Base-by-base conservation (phyloP, 2,329 filamentous ascomycete species). In the Microsporum audouinii region DNA sequence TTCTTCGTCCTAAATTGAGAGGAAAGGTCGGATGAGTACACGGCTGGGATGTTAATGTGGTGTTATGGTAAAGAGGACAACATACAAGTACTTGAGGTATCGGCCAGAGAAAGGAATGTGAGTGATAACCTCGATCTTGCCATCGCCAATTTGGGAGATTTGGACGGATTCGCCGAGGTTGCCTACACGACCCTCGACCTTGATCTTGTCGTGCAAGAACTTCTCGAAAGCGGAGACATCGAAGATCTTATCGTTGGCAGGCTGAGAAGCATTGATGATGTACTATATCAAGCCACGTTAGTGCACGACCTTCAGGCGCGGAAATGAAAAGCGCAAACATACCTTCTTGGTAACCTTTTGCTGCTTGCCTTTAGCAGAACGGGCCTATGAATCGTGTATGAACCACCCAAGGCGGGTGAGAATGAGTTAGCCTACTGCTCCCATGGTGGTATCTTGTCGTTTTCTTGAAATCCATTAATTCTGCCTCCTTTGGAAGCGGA, bases 131-230 rank as follows among this genome's bases (percentile, higher is more conserved):
- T 97, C 91, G 76, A 99, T 88, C 87, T 96, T 96, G 80, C 92
- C 94, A 74, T 96, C 94, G 70, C 89, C 91, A 73, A 86, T 80
- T 84, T 95, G 89, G 75, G 85, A 86, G 83, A 99, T 94, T 76
- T 85, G 82, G 75, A 99, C 86, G 77, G 83, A 85, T 75, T 97
- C 94, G 77, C 94, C 94, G 71, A 99, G 88, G 87, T 99, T 97
- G 73, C 91, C 91, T 75, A 92, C 91, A 76, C 91, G 92, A 82
- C 92, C 92, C 71, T 96, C 94, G 72, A 99, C 91, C 89, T 99
- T 99, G 87, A 99, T 95, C 82, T 89, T 91, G 81, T 97, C 94
- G 85, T 96, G 91, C 67, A 99, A 89, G 88, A 99, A 99, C 87
- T 97, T 97, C 83, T 96, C 91, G 79, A 99, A 99, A 71, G 91